phyloP scores from a whole-genome alignment of 2,329 filamentous ascomycete species.

The Xylariaceae sp. region DNA sequence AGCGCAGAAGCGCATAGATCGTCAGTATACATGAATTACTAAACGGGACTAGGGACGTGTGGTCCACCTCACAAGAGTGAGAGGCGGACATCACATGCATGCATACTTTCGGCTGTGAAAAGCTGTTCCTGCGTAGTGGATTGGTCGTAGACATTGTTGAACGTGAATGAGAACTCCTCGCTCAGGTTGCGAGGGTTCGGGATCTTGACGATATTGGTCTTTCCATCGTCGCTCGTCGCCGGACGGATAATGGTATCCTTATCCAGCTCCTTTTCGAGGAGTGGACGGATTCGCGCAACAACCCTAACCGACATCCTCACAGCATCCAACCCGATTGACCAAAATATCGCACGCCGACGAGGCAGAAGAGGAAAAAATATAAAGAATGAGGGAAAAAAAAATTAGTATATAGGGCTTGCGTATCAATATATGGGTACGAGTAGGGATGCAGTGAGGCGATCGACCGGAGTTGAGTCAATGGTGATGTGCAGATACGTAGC shows the following conservation, averaged over 20 bases:
- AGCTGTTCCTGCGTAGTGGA: conserved; percentile 76
- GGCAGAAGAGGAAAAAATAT: background rate
- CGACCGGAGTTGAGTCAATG: background rate
- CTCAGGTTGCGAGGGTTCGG: conserved; percentile 89
- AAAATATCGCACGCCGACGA: too few species aligned
- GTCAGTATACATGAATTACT: conserved; percentile 7
- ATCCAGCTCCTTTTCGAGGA: conserved; percentile 79
- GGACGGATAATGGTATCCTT: conserved; percentile 79
- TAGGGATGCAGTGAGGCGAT: conserved; percentile 6
- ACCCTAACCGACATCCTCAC: conserved; percentile 65
- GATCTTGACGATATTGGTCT: conserved; percentile 70
- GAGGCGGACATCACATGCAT: conserved; percentile 15
- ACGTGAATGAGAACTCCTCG: conserved; percentile 90
- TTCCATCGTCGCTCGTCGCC: conserved; percentile 56
- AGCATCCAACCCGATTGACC: conserved; percentile 1
- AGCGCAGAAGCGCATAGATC: conserved; percentile 3
- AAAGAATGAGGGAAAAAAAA: background rate
- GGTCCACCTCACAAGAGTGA: background rate
- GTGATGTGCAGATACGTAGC: background rate
- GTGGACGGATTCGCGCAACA: conserved; percentile 82
- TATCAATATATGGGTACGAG: background rate
- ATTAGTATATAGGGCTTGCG: background rate
- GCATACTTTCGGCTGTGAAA: conserved; percentile 78
- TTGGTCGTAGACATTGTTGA: conserved; percentile 87
- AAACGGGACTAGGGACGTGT: conserved; percentile 1